These are phyloP conservation scores for Chalciporus chontae DNA, from an alignment of 768 basidiomycete species.

Conservation along the genomic window DNA sequence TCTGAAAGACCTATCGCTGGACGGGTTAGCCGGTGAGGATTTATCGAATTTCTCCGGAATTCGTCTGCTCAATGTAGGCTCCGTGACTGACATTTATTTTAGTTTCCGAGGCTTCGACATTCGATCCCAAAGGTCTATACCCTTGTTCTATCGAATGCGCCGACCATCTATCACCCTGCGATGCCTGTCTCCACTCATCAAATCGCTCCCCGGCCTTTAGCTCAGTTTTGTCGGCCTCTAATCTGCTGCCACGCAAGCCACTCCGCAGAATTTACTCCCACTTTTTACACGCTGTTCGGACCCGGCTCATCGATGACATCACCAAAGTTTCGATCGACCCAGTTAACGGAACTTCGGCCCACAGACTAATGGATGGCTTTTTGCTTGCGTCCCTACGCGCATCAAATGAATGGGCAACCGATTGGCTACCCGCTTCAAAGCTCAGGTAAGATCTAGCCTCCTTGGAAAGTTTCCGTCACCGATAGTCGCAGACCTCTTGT, in stretches of 20 bases:
- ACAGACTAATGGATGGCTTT: conserved; percentile 59
- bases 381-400: conserved; percentile 46
- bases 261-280: conserved; percentile 38
- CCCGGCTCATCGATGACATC: conserved; percentile 48
- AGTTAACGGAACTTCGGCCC: conserved; percentile 34
- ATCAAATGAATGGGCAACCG: conserved; percentile 58
- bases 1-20: conserved; percentile 41
- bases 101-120: conserved; percentile 44
- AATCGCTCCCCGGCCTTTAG: conserved; percentile 13
- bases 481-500: conserved; percentile 49
- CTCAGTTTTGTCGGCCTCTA: conserved; percentile 28
- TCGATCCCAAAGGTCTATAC: conserved; percentile 48
- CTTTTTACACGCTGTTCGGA: conserved; percentile 66
- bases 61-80: background rate
- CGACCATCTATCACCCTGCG: conserved; percentile 36
- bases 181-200: conserved; percentile 30
- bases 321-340: conserved; percentile 37
- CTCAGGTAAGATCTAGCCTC: conserved; percentile 39
- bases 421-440: conserved; percentile 56
- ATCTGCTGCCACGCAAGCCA: conserved; percentile 44
- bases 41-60: background rate
- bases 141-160: conserved; percentile 52
- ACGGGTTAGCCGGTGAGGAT: conserved; percentile 51
- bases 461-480: conserved; percentile 6
- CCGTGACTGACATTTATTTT: conserved; percentile 11